phyloP scores from a whole-genome alignment of 495 filamentous ascomycete species.

The Pseudoneurospora amorphoporcata region DNA sequence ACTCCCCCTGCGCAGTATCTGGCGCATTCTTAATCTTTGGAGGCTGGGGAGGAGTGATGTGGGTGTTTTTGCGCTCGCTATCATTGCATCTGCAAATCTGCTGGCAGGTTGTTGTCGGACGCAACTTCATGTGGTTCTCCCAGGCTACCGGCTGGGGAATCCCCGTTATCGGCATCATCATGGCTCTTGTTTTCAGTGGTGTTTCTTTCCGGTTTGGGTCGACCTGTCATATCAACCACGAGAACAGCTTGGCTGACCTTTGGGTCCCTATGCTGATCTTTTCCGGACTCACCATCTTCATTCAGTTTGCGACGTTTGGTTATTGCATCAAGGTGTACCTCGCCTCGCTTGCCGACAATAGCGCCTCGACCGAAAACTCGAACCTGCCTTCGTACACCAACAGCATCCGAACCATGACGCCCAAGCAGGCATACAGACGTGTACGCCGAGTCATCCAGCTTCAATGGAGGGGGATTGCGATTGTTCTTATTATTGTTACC shows the following conservation, averaged over 20 bases:
- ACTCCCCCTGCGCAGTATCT: slow-evolving; percentile 73
- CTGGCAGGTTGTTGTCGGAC: slow-evolving; percentile 86
- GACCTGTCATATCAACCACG: slow-evolving; percentile 87
- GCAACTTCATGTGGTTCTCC: slow-evolving; percentile 81
- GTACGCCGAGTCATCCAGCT: slow-evolving; percentile 78
- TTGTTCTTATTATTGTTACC: slow-evolving; percentile 76
- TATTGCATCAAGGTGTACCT: slow-evolving; percentile 96
- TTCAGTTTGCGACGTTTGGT: slow-evolving; percentile 76
- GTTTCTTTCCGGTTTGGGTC: slow-evolving; percentile 88
- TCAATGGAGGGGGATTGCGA: slow-evolving; percentile 84
- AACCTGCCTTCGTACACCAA: slow-evolving; percentile 66
- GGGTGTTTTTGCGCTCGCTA: slow-evolving; percentile 83
- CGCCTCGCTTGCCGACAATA: slow-evolving; percentile 65
- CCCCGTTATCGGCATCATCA: slow-evolving; percentile 57
- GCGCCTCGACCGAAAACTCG: slow-evolving; percentile 57
- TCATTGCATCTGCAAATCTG: slow-evolving; percentile 96
- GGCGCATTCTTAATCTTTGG: slow-evolving; percentile 77
- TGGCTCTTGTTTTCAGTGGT: slow-evolving; percentile 75
- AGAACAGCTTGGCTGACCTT: slow-evolving; percentile 67
- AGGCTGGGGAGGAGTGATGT: slow-evolving; percentile 72
- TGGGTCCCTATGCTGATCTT: slow-evolving; percentile 85
- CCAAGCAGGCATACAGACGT: slow-evolving; percentile 78
- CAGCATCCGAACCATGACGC: slow-evolving; percentile 73
- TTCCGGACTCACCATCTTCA: slow-evolving; percentile 61
- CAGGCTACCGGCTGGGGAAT: slow-evolving; percentile 76